These are phyloP conservation scores for Debaryomyces udenii DNA, from an alignment of 1,139 yeast genomes.

Conservation along the genomic window DNA sequence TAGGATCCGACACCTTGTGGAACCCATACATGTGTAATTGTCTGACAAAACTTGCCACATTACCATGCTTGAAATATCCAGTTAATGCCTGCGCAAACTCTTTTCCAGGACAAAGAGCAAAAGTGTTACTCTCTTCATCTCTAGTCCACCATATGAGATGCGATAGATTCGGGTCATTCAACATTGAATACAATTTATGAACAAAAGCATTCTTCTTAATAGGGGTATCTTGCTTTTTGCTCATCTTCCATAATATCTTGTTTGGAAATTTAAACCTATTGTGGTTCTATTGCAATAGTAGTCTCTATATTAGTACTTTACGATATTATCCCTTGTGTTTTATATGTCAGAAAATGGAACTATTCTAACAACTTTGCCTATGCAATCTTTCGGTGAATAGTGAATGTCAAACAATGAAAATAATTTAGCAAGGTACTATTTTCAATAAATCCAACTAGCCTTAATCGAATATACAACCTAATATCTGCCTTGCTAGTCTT, in stretches of 20 bases:
- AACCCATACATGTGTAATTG: constrained; percentile 55
- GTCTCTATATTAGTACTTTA: too few relatives aligned
- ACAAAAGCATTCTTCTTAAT: constrained; percentile 66
- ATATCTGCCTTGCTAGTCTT: too few relatives aligned
- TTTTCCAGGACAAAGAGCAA: constrained; percentile 62
- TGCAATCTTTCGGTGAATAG: too few relatives aligned
- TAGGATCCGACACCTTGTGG: constrained; percentile 54
- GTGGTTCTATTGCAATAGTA: too few relatives aligned
- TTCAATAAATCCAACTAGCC: too few relatives aligned
- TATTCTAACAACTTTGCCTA: too few relatives aligned
- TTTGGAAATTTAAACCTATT: background rate
- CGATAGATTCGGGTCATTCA: constrained; percentile 51
- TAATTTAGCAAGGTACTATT: too few relatives aligned
- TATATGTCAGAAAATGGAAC: too few relatives aligned
- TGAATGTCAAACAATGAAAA: too few relatives aligned
- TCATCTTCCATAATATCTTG: constrained; percentile 17
- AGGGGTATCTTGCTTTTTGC: constrained; percentile 28
- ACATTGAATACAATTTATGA: constrained; percentile 62
- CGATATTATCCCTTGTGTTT: too few relatives aligned
- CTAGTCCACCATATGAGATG: constrained; percentile 79
- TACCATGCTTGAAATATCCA: constrained; percentile 49
- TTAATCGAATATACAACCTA: too few relatives aligned
- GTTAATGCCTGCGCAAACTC: constrained; percentile 49
- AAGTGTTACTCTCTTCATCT: constrained; percentile 57
- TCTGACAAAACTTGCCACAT: constrained; percentile 50